Percentiles rank a stretch among this genome's conserved stretches.
These are phyloP conservation scores for Lobulomyces angularis DNA, from an alignment of 192 early-diverging fungal genomes.

Conservation along the genomic window DNA sequence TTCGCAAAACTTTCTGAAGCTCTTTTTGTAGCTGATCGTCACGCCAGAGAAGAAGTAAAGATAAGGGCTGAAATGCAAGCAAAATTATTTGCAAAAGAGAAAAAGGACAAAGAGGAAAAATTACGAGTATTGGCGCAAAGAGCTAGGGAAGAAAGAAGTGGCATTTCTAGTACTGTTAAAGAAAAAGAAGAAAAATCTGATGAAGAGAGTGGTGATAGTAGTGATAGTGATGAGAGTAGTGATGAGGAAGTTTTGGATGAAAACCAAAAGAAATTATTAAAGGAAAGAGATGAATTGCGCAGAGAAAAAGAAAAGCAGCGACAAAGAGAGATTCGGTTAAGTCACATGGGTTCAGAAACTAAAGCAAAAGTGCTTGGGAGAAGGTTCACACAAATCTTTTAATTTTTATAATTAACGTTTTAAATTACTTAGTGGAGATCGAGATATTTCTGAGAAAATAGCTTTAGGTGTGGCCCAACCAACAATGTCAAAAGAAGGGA, in stretches of 20 bases:
- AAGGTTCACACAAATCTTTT: conserved; percentile 14
- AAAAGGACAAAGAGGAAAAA: conserved; percentile 84
- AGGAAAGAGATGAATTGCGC: conserved; percentile 78
- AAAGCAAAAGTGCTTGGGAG: conserved; percentile 55
- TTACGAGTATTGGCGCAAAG: conserved; percentile 79
- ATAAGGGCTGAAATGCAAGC: conserved; percentile 82
- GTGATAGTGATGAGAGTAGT: conserved; percentile 14
- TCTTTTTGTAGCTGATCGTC: conserved; percentile 78
- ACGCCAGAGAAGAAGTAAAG: conserved; percentile 86
- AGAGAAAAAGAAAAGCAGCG: conserved; percentile 71
- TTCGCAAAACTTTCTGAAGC: conserved; percentile 96
- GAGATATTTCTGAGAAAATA: conserved; percentile 98
- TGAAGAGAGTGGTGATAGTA: conserved; percentile 12
- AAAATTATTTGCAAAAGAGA: conserved; percentile 85
- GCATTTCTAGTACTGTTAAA: conserved; percentile 15
- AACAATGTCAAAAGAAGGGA: conserved; percentile 69
- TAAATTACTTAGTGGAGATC: conserved; percentile 38
- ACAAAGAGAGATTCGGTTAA: conserved; percentile 74
- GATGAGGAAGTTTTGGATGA: conserved; percentile 35
- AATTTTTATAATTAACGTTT: conserved; percentile 4
- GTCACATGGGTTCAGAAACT: conserved; percentile 76
- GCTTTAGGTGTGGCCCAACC: conserved; percentile 93
- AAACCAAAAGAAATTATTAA: conserved; percentile 46
- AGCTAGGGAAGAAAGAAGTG: conserved; percentile 80
- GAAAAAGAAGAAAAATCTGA: conserved; percentile 14